A percentile compares a stretch with the other conserved stretches of the same genome.
phyloP scores from a whole-genome alignment of 2,329 filamentous ascomycete genomes.

The Lojkania enalia region DNA sequence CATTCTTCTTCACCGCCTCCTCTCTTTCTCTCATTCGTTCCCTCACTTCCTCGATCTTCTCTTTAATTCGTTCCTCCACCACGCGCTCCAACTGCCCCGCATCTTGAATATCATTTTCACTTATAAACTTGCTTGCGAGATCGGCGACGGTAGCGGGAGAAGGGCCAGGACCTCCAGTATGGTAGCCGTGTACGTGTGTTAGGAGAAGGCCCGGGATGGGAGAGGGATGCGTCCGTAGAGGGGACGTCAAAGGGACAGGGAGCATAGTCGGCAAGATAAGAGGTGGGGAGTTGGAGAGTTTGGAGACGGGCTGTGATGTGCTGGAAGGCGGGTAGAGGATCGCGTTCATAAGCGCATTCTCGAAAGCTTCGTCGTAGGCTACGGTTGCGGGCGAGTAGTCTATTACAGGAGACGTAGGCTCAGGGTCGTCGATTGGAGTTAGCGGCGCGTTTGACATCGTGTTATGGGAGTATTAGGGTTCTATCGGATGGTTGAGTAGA shows the following conservation, averaged over 20 bases:
- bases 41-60: slow-evolving; percentile 42
- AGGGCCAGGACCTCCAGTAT: slow-evolving; percentile 53
- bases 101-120: slow-evolving; percentile 40
- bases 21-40: slow-evolving; percentile 46
- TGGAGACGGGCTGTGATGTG: slow-evolving; percentile 22
- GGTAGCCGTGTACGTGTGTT: slow-evolving; percentile 52
- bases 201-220: slow-evolving; percentile 50
- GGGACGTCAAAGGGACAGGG: slow-evolving; percentile 49
- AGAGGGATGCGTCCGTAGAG: slow-evolving; percentile 47
- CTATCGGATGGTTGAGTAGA: too few species aligned
- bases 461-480: too few species aligned
- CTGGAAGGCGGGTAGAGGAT: slow-evolving; percentile 41
- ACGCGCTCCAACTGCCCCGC: slow-evolving; percentile 40
- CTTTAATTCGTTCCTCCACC: slow-evolving; percentile 37
- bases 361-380: slow-evolving; percentile 49
- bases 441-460: slow-evolving; percentile 27
- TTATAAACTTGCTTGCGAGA: slow-evolving; percentile 48
- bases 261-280: slow-evolving; percentile 40
- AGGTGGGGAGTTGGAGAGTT: slow-evolving; percentile 13
- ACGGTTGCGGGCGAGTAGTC: slow-evolving; percentile 50
- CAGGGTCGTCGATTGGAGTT: slow-evolving; percentile 34
- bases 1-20: slow-evolving; percentile 47
- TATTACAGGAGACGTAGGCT: slow-evolving; percentile 36
- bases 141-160: slow-evolving; percentile 36
- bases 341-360: slow-evolving; percentile 48